Base-by-base conservation (phyloP, 768 basidiomycete genomes). In the Mycena polygramma region DNA sequence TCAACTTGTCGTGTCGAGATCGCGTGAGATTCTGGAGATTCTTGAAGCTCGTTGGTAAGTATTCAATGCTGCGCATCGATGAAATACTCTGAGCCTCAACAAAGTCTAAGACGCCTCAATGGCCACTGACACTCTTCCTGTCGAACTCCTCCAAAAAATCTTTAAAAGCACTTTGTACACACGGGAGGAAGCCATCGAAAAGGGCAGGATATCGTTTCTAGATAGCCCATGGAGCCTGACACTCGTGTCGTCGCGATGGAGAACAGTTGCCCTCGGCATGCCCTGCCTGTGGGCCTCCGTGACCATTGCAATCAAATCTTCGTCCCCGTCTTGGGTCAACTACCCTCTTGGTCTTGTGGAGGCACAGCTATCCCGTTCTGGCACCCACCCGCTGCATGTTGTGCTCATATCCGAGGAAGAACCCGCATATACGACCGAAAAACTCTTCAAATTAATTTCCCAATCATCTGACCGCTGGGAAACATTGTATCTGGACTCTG, bases 131-230 rank as follows among this genome's bases (percentile, higher is more conserved):
- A n/a, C 8, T 2, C 11, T 62, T 24, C 60, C 60, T n/a, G 49
- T 39, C 4, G 48, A 62, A 15, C 30, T 62, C n/a, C 7, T 62
- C n/a, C 9, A n/a, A 8, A 7, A 60, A 2, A 49, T 60, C 30
- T 60, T 60, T 26, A 49, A 35, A 24, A 37, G 39, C 14, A 13
- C 60, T 35, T 2, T 51, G 1, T 37, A 48, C 4, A 37, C 48
- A 20, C 30, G 49, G 20, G 48, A 51, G 7, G 60, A 62, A 41
- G 60, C 60, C 19, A 51, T 51, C 14, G 13, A 49, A 5, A 36
- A 6, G 9, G 60, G 60, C 36, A 62, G 36, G 20, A 39, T 62
- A 51, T 62, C 60, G n/a, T 17, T 62, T 6, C n/a, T 39, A 13
- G 48, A 52, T 24, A 52, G 20, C 17, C 48, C 60, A n/a, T 51